These are phyloP conservation scores for Chlorella sp. DNA, from an alignment of 139 green algal species.

Conservation along the genomic window DNA sequence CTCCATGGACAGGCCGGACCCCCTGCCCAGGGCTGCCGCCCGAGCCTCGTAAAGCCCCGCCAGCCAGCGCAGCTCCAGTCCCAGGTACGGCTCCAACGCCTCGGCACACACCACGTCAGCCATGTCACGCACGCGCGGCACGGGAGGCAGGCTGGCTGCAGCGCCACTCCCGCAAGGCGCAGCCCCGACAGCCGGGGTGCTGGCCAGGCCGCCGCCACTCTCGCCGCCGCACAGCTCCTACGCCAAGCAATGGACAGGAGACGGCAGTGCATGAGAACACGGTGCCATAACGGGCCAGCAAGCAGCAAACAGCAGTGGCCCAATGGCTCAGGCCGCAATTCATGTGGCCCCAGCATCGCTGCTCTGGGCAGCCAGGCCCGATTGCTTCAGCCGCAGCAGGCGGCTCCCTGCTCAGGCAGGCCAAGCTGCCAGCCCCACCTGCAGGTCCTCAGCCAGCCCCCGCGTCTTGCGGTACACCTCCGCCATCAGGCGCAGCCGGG, in stretches of 20 bases:
- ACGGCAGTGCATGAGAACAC: too few species aligned
- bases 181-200: too few species aligned
- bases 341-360: background rate
- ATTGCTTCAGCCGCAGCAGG: too few species aligned
- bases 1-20: constrained; percentile 42
- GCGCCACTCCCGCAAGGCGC: too few species aligned
- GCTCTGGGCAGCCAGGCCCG: background rate
- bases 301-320: background rate
- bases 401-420: background rate
- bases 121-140: constrained; percentile 39
- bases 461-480: constrained; percentile 61
- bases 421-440: constrained; percentile 17
- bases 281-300: background rate
- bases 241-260: background rate
- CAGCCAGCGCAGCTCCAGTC: constrained; percentile 72
- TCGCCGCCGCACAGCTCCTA: constrained; percentile 27
- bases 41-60: constrained; percentile 36
- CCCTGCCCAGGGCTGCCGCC: background rate
- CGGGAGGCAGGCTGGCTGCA: too few species aligned
- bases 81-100: constrained; percentile 52
- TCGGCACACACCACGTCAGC: constrained; percentile 57
- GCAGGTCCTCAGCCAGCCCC: constrained; percentile 50
- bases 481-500: constrained; percentile 59
- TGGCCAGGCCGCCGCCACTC: background rate
- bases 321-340: background rate